Evolutionary conservation across 371 early-diverging fungal genomes (phyloP).

Genomic region (Actinomucor elegans): DNA sequence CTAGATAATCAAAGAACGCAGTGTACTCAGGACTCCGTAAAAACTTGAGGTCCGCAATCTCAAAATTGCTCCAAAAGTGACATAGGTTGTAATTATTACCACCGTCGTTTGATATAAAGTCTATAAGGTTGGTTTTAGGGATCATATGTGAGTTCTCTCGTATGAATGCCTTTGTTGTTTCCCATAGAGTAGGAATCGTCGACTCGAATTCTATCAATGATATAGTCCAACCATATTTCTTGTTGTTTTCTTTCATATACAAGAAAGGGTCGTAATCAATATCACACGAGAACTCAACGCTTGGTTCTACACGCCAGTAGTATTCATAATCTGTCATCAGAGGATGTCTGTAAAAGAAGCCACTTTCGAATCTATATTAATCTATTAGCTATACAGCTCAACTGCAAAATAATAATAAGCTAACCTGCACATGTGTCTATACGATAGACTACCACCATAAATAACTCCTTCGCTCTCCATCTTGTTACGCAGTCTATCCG

Average conservation of each 20-base stretch:
- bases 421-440: slow-evolving; percentile 92
- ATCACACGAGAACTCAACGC: slow-evolving; percentile 82
- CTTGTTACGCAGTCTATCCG: slow-evolving; percentile 50
- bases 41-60: slow-evolving; percentile 88
- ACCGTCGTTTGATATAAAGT: slow-evolving; percentile 33
- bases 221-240: slow-evolving; percentile 84
- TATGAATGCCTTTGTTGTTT: slow-evolving; percentile 51
- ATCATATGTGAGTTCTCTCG: slow-evolving; percentile 48
- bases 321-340: slow-evolving; percentile 77
- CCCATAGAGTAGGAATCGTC: slow-evolving; percentile 86
- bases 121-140: slow-evolving; percentile 34
- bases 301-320: slow-evolving; percentile 97
- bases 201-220: slow-evolving; percentile 71
- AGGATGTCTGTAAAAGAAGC: slow-evolving; percentile 84
- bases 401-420: too few species aligned
- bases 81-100: slow-evolving; percentile 67
- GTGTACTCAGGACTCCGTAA: slow-evolving; percentile 71
- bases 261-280: slow-evolving; percentile 91
- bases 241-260: slow-evolving; percentile 80
- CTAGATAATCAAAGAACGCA: slow-evolving; percentile 81
- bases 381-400: too few species aligned
- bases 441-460: slow-evolving; percentile 83
- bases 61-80: slow-evolving; percentile 98
- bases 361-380: slow-evolving; percentile 83
- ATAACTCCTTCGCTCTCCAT: slow-evolving; percentile 71